Base-by-base conservation (phyloP, 306 rosid species). In the Lathyrus aphaca region DNA sequence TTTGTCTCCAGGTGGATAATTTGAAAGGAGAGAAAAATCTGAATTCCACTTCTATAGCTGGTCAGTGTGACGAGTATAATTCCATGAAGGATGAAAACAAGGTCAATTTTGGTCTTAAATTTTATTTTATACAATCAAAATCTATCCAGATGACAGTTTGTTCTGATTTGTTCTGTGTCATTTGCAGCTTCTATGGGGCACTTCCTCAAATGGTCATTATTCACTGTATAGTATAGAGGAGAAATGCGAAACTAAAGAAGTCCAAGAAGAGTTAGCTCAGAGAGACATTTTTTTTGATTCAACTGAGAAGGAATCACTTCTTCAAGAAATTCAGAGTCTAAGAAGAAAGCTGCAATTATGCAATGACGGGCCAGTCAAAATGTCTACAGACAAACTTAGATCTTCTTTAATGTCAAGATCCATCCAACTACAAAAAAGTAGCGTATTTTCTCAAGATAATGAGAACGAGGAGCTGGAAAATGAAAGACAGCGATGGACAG, bases 401-500 rank as follows among this genome's bases (percentile, higher is more conserved):
- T 87, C 96, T 45, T 93, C 98, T 12, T 74, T 91, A 68, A 25
- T 88, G 79, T 87, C 96, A 32, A 76, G 97, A 81, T 91, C 97
- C 23, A 83, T 89, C 50, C 96, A 89, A 61, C 80, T 87, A 38
- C 79, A 81, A 50, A 94, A 83, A 79, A 89, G 92, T 50, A 72
- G 83, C 62, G 51, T 79, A 48, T 80, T 77, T 69, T 76, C 44
- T 80, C 79, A 64, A 50, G 85, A 73, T 44, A 70, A 32, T 69
- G 70, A 50, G 3, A 77, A 82, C 23, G 95, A 87, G 66, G 99
- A 89, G 46, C 84, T 91, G 25, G 96, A 89, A 66, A 84, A 57
- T 18, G 99, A 95, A 83, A 85, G 96, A 72, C 59, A 86, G 72
- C 79, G 89, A 73, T 95, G 99, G 99, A 95, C 89, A 13, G 99